These are phyloP conservation scores for Prunus padus DNA, from an alignment of 306 rosid genomes.

Conservation along the genomic window DNA sequence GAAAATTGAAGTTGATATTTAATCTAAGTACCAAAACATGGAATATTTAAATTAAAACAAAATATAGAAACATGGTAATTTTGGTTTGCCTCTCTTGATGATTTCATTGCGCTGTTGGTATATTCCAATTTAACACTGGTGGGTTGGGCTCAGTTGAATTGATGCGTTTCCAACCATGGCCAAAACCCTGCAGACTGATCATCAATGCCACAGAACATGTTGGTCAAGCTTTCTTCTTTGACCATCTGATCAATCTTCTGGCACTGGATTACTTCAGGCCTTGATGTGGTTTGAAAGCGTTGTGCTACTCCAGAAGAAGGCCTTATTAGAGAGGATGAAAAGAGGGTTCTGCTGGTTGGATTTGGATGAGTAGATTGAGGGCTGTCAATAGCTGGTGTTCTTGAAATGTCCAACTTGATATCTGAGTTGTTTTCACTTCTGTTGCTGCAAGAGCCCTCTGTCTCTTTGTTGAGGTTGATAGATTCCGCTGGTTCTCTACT, in stretches of 20 bases:
- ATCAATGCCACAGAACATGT: slow-evolving; percentile 87
- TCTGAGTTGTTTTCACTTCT: slow-evolving; percentile 98
- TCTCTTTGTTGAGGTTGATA: slow-evolving; percentile 92
- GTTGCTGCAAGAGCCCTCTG: slow-evolving; percentile 97
- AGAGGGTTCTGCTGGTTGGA: slow-evolving; percentile 49
- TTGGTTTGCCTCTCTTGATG: slow-evolving; percentile 30
- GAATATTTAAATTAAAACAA: slow-evolving; percentile 30
- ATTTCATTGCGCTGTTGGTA: slow-evolving; percentile 33
- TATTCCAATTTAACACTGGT: slow-evolving; percentile 26
- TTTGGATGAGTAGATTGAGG: slow-evolving; percentile 52
- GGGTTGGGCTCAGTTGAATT: slow-evolving; percentile 56
- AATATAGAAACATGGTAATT: slow-evolving; percentile 29
- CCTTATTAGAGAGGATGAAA: slow-evolving; percentile 63
- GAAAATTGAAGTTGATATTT: slow-evolving; percentile 49
- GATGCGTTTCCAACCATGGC: slow-evolving; percentile 99
- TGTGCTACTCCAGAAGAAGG: slow-evolving; percentile 61
- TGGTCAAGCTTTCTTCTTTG: slow-evolving; percentile 81
- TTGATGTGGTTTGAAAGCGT: slow-evolving; percentile 72
- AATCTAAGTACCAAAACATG: slow-evolving; percentile 45
- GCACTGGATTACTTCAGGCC: slow-evolving; percentile 60
- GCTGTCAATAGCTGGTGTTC: slow-evolving; percentile 83
- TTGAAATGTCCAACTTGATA: slow-evolving; percentile 83
- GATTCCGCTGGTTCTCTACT: slow-evolving; percentile 94
- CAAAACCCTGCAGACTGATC: slow-evolving; percentile 86
- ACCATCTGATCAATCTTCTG: slow-evolving; percentile 68